phyloP scores from a whole-genome alignment of 2,329 filamentous ascomycete genomes.

The Acarospora socialis region DNA sequence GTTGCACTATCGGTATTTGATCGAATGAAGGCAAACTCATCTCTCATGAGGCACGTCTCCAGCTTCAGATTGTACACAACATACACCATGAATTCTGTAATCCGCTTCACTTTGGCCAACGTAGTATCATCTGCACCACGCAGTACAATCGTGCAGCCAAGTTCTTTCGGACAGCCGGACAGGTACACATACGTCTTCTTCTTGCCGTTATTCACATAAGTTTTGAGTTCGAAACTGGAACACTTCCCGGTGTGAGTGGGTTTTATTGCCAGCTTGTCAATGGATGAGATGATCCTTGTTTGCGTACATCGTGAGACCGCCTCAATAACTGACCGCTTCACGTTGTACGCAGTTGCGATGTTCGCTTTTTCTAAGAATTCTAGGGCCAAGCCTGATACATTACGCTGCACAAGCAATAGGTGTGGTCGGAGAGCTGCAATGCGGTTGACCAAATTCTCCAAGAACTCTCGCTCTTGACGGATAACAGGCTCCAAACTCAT shows the following conservation, averaged over 20 bases:
- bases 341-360: constrained; percentile 89
- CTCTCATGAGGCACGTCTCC: constrained; percentile 84
- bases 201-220: constrained; percentile 68
- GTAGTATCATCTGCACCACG: constrained; percentile 61
- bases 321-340: constrained; percentile 89
- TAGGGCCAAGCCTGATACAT: constrained; percentile 80
- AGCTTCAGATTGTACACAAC: constrained; percentile 96
- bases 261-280: constrained; percentile 77
- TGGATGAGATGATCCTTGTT: constrained; percentile 81
- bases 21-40: constrained; percentile 79
- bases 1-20: constrained; percentile 38
- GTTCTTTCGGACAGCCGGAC: constrained; percentile 73
- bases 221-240: constrained; percentile 85
- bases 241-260: constrained; percentile 65
- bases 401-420: constrained; percentile 79
- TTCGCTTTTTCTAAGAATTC: constrained; percentile 77
- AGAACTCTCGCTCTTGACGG: constrained; percentile 86
- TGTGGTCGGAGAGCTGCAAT: constrained; percentile 78
- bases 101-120: constrained; percentile 70
- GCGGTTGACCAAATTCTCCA: constrained; percentile 79
- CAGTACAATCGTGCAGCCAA: constrained; percentile 89
- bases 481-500: constrained; percentile 98
- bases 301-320: constrained; percentile 87
- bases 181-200: constrained; percentile 96
- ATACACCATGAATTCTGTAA: constrained; percentile 98